A percentile compares a stretch with the other conserved stretches of the same genome.
These are phyloP conservation scores for Pholiota molesta DNA, from an alignment of 768 basidiomycete species.

Conservation along the genomic window DNA sequence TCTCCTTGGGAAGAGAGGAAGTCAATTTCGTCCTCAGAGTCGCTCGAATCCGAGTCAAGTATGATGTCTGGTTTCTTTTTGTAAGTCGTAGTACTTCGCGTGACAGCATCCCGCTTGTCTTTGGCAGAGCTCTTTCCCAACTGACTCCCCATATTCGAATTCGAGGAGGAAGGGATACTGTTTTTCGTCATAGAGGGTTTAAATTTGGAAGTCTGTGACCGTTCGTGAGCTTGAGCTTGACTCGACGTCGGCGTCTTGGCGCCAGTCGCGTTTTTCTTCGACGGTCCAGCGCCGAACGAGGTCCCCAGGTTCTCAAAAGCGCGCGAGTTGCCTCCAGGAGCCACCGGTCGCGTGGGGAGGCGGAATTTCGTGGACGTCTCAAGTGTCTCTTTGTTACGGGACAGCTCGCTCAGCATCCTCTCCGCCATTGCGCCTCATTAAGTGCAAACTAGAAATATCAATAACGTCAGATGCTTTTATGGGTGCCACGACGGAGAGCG, in stretches of 20 bases:
- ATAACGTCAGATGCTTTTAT: background rate
- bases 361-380: background rate
- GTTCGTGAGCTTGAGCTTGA: background rate
- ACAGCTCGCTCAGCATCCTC: background rate
- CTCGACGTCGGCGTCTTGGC: background rate
- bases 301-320: constrained; percentile 2
- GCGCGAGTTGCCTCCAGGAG: background rate
- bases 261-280: background rate
- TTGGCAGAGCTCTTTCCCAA: background rate
- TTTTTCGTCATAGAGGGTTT: background rate
- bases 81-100: background rate
- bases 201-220: background rate
- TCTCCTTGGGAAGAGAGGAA: constrained; percentile 22
- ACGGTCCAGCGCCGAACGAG: background rate
- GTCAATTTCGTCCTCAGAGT: constrained; percentile 26
- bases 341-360: background rate
- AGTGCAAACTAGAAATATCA: background rate
- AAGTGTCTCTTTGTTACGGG: background rate
- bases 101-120: background rate
- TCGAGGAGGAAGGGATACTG: background rate
- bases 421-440: background rate
- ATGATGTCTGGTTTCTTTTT: background rate
- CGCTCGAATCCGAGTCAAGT: background rate
- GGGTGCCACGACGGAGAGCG: background rate
- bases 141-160: background rate